Conservation (phyloP, 331 rosid genomes). For the Spiraea crenata region DNA sequence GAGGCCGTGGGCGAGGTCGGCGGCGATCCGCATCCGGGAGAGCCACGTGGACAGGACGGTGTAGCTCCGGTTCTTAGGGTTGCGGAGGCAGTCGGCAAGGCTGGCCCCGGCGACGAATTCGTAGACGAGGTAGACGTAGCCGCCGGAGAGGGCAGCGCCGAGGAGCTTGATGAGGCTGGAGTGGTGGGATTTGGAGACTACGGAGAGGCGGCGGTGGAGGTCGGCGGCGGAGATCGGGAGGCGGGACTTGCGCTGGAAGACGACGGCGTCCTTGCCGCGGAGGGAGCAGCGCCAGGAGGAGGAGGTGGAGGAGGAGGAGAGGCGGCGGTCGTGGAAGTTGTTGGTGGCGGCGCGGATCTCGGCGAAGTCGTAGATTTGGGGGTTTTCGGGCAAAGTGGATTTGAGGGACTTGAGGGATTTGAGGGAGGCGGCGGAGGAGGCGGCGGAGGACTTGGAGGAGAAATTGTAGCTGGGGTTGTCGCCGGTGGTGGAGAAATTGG, state of each 20-base stretch:
- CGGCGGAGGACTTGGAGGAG: conserved; percentile 51
- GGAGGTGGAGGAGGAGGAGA: conserved; percentile 56
- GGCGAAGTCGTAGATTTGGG: conserved; percentile 55
- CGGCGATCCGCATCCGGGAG: conserved; percentile 72
- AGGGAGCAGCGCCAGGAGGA: conserved; percentile 67
- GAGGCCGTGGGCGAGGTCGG: conserved; percentile 88
- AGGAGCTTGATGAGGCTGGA: conserved; percentile 68
- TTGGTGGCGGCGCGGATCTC: conserved; percentile 69
- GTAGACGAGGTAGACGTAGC: conserved; percentile 58
- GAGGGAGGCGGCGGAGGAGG: conserved; percentile 56
- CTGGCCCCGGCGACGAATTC: conserved; percentile 69
- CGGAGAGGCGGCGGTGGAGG: conserved; percentile 48
- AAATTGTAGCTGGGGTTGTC: conserved; percentile 39
- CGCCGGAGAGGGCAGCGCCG: conserved; percentile 73
- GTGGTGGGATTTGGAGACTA: conserved; percentile 67
- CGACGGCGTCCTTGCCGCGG: conserved; percentile 50
- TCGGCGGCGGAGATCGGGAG: conserved; percentile 44
- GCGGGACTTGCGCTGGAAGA: conserved; percentile 68
- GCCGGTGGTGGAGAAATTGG: conserved; percentile 17
- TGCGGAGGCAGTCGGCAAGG: conserved; percentile 75
- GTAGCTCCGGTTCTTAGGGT: conserved; percentile 62
- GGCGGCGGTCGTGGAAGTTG: conserved; percentile 35
- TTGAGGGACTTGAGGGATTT: conserved; percentile 34
- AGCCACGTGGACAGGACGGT: conserved; percentile 71
- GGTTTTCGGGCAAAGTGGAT: conserved; percentile 67